These are phyloP conservation scores for Yarrowia galli DNA, from an alignment of 1,139 yeast genomes.

Conservation along the genomic window DNA sequence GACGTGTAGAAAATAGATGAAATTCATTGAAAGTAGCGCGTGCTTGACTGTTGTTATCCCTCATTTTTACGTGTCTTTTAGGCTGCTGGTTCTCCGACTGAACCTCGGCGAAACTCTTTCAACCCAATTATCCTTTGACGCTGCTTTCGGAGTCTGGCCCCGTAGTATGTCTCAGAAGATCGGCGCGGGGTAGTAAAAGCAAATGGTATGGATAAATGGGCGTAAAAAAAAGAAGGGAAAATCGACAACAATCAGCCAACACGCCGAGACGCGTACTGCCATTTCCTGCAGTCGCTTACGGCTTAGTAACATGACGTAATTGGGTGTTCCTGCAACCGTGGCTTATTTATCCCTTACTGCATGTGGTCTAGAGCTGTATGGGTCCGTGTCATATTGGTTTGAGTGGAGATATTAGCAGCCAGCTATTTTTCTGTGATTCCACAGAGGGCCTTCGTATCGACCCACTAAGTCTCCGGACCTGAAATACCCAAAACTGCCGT, in stretches of 20 bases:
- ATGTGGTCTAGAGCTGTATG: not conserved
- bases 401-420: no score
- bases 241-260: not conserved
- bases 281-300: not conserved
- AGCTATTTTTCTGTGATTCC: no score
- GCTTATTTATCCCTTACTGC: slow-evolving; percentile 10
- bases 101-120: not conserved
- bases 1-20: not conserved
- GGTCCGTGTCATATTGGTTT: no score
- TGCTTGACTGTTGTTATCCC: no score
- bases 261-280: not conserved
- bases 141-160: slow-evolving; percentile 2
- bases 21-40: no score
- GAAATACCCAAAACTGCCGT: not conserved
- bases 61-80: no score
- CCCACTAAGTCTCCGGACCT: not conserved
- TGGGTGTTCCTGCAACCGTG: not conserved
- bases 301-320: slow-evolving; percentile 1
- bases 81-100: no score
- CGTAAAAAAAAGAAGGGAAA: not conserved
- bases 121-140: not conserved
- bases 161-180: slow-evolving; percentile 9
- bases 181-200: slow-evolving; percentile 23
- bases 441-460: no score
- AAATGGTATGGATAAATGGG: not conserved